phyloP scores from a whole-genome alignment of 352 stramenopile genomes.

The Globisporangium emineosum region DNA sequence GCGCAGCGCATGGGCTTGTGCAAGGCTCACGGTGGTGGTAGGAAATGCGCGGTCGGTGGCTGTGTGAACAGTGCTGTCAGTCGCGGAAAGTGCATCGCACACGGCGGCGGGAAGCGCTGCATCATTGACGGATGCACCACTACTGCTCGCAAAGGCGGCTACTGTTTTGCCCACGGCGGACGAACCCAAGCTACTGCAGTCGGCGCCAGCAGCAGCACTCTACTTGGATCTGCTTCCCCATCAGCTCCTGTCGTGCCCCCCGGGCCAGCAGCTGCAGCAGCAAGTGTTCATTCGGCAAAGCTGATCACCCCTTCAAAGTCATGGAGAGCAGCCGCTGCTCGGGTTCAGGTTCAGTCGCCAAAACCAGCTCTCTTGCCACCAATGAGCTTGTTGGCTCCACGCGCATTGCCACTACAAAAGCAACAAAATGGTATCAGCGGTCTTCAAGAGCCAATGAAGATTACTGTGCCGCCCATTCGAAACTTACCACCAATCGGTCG shows the following conservation, averaged over 20 bases:
- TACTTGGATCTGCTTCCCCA: not conserved
- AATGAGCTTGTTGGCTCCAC: slow-evolving; percentile 13
- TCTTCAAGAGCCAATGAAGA: not conserved
- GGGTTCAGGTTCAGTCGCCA: slow-evolving; percentile 6
- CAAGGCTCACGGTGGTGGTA: slow-evolving; percentile 82
- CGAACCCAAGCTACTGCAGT: slow-evolving; percentile 11
- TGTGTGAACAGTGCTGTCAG: slow-evolving; percentile 82
- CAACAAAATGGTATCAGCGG: slow-evolving; percentile 1
- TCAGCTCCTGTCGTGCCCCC: not conserved
- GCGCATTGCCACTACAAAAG: not conserved
- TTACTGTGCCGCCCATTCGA: slow-evolving; percentile 12
- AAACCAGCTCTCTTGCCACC: slow-evolving; percentile 10
- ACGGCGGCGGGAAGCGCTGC: slow-evolving; percentile 81
- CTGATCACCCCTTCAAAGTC: slow-evolving; percentile 14
- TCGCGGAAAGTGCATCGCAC: slow-evolving; percentile 79
- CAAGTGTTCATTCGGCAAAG: not conserved
- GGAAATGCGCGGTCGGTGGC: slow-evolving; percentile 57
- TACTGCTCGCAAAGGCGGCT: slow-evolving; percentile 75
- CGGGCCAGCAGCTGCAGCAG: not conserved
- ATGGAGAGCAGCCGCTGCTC: slow-evolving; percentile 13
- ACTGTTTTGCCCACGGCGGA: slow-evolving; percentile 80
- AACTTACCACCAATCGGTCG: slow-evolving; percentile 10
- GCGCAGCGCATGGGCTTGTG: slow-evolving; percentile 80
- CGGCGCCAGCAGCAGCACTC: slow-evolving; percentile 13
- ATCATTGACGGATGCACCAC: slow-evolving; percentile 69